These are phyloP conservation scores for Pseudogymnoascus sp. DNA, from an alignment of 2,329 filamentous ascomycete species.

Conservation along the genomic window DNA sequence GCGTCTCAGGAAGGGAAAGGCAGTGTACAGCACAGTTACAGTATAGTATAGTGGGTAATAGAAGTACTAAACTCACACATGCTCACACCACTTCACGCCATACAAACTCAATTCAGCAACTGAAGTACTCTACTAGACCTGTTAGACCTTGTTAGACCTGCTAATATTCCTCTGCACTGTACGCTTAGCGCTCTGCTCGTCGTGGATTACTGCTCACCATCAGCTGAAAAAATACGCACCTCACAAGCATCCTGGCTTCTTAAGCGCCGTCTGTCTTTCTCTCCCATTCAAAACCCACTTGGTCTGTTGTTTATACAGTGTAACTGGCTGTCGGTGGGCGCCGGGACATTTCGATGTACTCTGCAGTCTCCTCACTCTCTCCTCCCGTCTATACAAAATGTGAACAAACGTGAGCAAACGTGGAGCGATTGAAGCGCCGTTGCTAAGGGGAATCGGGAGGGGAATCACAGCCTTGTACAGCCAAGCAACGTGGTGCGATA, in stretches of 20 bases:
- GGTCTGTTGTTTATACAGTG: neutral
- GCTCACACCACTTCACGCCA: no score
- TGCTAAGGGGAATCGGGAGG: neutral
- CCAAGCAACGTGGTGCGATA: constrained; percentile 1
- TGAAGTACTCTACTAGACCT: no score
- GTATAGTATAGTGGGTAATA: no score
- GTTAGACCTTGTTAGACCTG: neutral
- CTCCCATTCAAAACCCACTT: neutral
- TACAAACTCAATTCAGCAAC: no score
- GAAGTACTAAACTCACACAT: no score
- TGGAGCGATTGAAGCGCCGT: neutral
- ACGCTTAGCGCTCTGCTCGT: neutral
- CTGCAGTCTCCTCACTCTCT: neutral
- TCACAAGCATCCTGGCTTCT: neutral
- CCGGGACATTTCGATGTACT: constrained; percentile 5
- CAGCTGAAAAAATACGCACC: neutral
- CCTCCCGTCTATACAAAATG: neutral
- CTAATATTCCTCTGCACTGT: neutral
- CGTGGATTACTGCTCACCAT: neutral
- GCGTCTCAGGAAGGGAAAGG: neutral
- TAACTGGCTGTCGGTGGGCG: neutral
- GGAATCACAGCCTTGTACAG: constrained; percentile 3
- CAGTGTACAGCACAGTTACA: neutral
- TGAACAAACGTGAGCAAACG: neutral
- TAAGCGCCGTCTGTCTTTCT: constrained; percentile 4